phyloP scores from a whole-genome alignment of 1,139 yeast species.

The Sporopachydermia cereana region DNA sequence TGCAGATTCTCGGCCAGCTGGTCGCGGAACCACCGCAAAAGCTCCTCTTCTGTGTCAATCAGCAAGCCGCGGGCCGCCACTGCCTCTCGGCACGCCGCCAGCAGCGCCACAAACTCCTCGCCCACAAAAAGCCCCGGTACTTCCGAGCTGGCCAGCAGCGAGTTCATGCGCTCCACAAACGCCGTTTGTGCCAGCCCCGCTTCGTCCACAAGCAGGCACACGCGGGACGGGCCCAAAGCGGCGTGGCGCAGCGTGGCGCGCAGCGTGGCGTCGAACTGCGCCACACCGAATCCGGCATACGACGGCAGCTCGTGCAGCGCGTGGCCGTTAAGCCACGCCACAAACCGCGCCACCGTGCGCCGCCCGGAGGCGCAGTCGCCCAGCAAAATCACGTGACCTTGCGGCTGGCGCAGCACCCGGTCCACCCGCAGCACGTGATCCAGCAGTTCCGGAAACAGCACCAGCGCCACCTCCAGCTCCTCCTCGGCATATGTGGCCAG shows the following conservation, averaged over 20 bases:
- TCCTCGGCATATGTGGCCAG: constrained; percentile 59
- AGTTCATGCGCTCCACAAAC: constrained; percentile 85
- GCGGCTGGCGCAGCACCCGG: constrained; percentile 72
- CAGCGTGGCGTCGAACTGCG: constrained; percentile 58
- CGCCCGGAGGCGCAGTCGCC: constrained; percentile 84
- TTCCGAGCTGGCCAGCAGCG: constrained; percentile 83
- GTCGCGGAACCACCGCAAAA: constrained; percentile 61
- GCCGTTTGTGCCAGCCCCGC: constrained; percentile 65
- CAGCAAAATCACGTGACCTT: constrained; percentile 83
- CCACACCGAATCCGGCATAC: constrained; percentile 39
- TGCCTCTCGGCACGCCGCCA: constrained; percentile 47
- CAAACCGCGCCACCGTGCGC: constrained; percentile 66
- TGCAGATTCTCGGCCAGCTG: constrained; percentile 67
- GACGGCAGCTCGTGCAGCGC: constrained; percentile 49
- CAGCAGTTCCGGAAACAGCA: constrained; percentile 58
- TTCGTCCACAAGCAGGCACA: constrained; percentile 74
- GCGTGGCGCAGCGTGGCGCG: constrained; percentile 39
- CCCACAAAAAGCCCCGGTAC: constrained; percentile 84
- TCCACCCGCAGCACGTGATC: constrained; percentile 74
- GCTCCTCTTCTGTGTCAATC: constrained; percentile 61
- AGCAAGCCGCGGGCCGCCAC: constrained; percentile 49
- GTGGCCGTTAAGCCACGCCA: constrained; percentile 85
- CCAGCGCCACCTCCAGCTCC: constrained; percentile 49
- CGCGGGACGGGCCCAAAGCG: constrained; percentile 45
- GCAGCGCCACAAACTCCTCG: constrained; percentile 47